Evolutionary conservation across 306 rosid genomes (phyloP).

Genomic region (Castanea sativa): DNA sequence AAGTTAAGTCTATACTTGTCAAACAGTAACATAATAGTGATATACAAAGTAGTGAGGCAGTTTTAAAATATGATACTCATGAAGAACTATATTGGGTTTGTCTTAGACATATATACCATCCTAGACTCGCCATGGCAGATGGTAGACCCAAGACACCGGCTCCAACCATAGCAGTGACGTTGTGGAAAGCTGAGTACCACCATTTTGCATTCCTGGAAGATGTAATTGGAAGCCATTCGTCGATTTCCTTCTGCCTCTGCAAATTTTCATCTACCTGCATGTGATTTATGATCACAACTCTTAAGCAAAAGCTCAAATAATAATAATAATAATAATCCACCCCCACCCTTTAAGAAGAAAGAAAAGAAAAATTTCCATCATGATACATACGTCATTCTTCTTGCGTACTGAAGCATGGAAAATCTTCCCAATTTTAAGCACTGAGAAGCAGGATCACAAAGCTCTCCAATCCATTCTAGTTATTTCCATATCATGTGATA

Average conservation of each 20-base stretch:
- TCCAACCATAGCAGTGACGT: slow-evolving; percentile 85
- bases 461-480: no score
- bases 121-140: slow-evolving; percentile 65
- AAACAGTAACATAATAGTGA: no score
- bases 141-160: slow-evolving; percentile 85
- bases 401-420: background rate
- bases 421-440: background rate
- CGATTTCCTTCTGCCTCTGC: slow-evolving; percentile 44
- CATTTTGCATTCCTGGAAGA: slow-evolving; percentile 79
- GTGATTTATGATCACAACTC: background rate
- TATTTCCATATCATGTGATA: no score
- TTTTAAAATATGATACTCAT: no score
- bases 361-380: no score
- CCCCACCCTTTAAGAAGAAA: background rate
- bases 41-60: no score
- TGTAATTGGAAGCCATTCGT: slow-evolving; percentile 80
- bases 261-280: slow-evolving; percentile 15
- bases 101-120: slow-evolving; percentile 45
- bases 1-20: no score
- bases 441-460: no score
- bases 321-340: no score
- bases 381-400: background rate
- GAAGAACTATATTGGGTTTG: background rate
- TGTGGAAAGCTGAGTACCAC: slow-evolving; percentile 91
- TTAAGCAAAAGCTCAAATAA: background rate